phyloP scores from a whole-genome alignment of 148 eudicot species.

The Camellia japonica region DNA sequence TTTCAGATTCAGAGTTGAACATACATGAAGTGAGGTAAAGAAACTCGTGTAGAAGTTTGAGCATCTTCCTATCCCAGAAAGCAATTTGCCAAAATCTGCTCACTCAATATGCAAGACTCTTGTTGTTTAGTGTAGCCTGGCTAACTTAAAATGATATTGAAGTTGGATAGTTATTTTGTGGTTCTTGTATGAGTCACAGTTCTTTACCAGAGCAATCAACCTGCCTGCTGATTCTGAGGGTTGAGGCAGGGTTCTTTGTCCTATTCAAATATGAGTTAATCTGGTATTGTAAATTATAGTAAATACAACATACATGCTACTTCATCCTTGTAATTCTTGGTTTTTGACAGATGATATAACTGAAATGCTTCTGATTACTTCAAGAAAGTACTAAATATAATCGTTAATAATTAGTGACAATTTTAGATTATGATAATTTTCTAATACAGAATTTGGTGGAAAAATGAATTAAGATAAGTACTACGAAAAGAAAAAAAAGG shows the following conservation, averaged over 20 bases:
- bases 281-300: background rate
- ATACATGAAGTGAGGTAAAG: background rate
- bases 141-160: background rate
- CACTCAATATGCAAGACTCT: background rate
- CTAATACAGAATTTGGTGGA: background rate
- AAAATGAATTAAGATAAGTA: background rate
- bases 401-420: background rate
- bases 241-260: conserved; percentile 10
- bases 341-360: background rate
- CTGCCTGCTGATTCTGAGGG: conserved; percentile 7
- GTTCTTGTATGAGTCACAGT: background rate
- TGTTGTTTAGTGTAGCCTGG: background rate
- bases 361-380: background rate
- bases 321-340: background rate
- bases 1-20: background rate
- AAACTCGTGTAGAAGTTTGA: background rate
- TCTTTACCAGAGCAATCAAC: background rate
- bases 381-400: background rate
- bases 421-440: background rate
- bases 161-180: conserved; percentile 1
- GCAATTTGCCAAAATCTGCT: background rate
- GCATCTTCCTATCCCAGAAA: background rate
- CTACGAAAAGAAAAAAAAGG: background rate
- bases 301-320: background rate
- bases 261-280: background rate